Evolutionary conservation across 2,329 filamentous ascomycete species (phyloP).

Genomic region (Fusarium solani-melongenae): DNA sequence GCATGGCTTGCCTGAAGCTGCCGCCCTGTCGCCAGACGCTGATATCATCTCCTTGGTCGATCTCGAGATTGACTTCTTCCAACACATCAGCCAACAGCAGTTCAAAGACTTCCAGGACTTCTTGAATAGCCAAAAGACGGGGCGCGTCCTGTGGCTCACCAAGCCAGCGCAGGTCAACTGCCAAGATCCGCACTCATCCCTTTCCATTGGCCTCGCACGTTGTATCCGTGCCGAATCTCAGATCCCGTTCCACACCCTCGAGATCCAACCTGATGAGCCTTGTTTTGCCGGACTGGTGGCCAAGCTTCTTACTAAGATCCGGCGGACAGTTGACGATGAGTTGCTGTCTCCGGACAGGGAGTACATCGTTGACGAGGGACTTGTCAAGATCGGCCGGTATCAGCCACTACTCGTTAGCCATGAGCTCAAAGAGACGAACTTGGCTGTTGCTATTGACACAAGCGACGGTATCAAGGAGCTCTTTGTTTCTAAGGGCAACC

Average conservation of each 20-base stretch:
- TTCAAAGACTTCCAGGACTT: background rate
- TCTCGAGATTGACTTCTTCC: background rate
- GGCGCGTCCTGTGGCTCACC: background rate
- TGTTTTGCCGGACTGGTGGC: background rate
- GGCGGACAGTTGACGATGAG: background rate
- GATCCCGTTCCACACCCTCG: background rate
- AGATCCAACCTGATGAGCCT: background rate
- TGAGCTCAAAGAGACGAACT: background rate
- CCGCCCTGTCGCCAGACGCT: background rate
- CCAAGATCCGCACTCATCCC: background rate
- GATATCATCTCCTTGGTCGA: background rate
- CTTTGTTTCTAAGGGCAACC: background rate
- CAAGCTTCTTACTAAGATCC: background rate
- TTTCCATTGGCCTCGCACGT: background rate
- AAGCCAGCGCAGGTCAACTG: background rate
- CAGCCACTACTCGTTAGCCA: background rate
- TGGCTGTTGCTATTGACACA: background rate
- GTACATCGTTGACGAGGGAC: background rate
- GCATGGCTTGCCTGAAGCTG: background rate
- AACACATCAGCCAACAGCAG: background rate
- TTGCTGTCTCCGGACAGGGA: background rate
- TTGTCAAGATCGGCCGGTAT: conserved; percentile 1
- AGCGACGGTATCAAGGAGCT: background rate
- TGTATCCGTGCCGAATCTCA: background rate
- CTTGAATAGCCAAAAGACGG: background rate